phyloP scores from a whole-genome alignment of 805 yeast genomes.

The Ogataea chonburiensis region DNA sequence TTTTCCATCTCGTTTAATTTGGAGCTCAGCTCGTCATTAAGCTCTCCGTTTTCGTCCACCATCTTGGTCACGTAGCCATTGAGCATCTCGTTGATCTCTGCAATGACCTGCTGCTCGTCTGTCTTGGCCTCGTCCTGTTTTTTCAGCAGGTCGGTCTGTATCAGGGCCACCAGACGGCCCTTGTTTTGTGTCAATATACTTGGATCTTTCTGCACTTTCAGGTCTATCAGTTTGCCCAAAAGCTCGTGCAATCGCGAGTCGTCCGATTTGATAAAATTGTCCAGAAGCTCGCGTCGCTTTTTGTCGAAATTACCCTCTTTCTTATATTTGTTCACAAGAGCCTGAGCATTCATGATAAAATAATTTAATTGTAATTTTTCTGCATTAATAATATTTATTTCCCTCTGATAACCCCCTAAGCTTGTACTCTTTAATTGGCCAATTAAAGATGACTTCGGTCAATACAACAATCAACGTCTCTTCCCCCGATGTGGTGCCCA shows the following conservation, averaged over 20 bases:
- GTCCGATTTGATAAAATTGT: constrained; percentile 35
- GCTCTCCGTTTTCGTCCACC: constrained; percentile 16
- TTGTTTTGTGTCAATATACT: constrained; percentile 44
- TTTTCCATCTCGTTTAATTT: constrained; percentile 18
- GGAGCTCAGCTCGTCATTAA: constrained; percentile 15
- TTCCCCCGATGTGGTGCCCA: no score
- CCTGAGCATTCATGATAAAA: constrained; percentile 31
- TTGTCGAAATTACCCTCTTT: constrained; percentile 49
- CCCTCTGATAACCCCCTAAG: no score
- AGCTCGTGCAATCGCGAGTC: constrained; percentile 19
- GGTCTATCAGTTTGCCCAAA: constrained; percentile 40
- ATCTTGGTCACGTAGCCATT: constrained; percentile 18
- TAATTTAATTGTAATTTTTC: background rate
- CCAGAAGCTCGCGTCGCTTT: constrained; percentile 42
- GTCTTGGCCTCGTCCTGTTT: constrained; percentile 15
- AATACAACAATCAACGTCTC: no score
- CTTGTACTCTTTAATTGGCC: no score
- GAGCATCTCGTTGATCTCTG: constrained; percentile 22
- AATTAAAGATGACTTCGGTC: no score
- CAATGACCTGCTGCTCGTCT: constrained; percentile 19
- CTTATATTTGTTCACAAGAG: constrained; percentile 43
- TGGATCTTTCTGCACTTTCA: constrained; percentile 48
- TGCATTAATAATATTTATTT: background rate
- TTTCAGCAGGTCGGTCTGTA: constrained; percentile 49
- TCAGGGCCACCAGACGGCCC: constrained; percentile 50